Conservation (phyloP, 1,139 yeast genomes). For the Pichia sp. region DNA sequence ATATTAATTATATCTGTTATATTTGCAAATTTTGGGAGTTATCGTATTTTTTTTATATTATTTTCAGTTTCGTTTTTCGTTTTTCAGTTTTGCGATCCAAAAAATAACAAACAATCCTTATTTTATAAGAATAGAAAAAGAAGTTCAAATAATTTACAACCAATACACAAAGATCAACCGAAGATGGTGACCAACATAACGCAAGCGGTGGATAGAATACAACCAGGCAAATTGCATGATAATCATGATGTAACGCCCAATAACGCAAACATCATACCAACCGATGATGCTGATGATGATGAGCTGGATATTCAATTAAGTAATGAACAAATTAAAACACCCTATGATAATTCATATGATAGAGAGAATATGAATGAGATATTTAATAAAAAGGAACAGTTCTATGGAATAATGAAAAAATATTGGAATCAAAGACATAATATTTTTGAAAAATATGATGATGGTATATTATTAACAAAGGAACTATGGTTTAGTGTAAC, state of each 20-base stretch:
- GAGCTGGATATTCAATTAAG: too few relatives aligned
- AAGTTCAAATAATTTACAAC: not conserved
- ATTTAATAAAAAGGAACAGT: conserved; percentile 12
- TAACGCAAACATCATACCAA: not conserved
- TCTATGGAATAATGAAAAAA: conserved; percentile 32
- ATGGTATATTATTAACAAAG: conserved; percentile 65
- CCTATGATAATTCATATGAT: conserved; percentile 6
- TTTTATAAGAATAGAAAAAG: not conserved
- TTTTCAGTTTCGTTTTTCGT: not conserved
- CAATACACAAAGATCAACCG: not conserved
- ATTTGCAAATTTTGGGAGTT: not conserved
- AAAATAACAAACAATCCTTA: not conserved
- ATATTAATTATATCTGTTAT: not conserved
- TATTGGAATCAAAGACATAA: conserved; percentile 57
- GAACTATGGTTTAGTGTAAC: conserved; percentile 92
- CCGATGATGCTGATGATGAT: not conserved
- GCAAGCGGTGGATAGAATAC: not conserved
- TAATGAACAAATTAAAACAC: not conserved
- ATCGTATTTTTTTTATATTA: not conserved
- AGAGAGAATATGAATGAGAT: conserved; percentile 8
- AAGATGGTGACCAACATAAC: not conserved
- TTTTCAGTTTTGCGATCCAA: not conserved
- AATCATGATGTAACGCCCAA: not conserved
- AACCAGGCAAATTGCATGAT: not conserved
- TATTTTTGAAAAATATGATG: conserved; percentile 56